Conservation (phyloP, 2,329 filamentous ascomycete genomes). For the Eurotiales sp. region DNA sequence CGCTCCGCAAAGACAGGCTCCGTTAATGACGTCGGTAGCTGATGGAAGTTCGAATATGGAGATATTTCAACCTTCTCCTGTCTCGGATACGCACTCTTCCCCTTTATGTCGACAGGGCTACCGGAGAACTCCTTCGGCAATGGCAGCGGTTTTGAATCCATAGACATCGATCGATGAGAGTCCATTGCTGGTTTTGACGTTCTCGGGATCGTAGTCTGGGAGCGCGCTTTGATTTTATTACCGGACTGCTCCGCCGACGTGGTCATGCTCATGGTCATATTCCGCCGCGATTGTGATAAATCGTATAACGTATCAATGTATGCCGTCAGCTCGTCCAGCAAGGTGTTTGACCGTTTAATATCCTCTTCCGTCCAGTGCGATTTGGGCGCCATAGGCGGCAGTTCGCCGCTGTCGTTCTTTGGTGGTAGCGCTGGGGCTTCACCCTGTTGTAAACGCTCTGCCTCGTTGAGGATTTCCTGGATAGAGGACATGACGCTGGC, state of each 20-base stretch:
- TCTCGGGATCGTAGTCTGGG: constrained; percentile 23
- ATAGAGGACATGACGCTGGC: constrained; percentile 63
- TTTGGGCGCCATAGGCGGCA: constrained; percentile 27
- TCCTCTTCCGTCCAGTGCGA: constrained; percentile 48
- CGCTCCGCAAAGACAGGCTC: constrained; percentile 18
- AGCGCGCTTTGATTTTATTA: constrained; percentile 24
- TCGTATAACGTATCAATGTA: constrained; percentile 64
- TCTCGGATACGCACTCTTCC: constrained; percentile 1
- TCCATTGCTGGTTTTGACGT: constrained; percentile 25
- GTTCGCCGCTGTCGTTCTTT: constrained; percentile 31
- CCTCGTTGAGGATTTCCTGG: constrained; percentile 59
- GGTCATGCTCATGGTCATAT: constrained; percentile 39
- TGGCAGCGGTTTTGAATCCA: constrained; percentile 29
- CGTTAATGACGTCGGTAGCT: constrained; percentile 2
- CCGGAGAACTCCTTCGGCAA: constrained; percentile 19
- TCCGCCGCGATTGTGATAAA: constrained; percentile 54
- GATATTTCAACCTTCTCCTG: constrained; percentile 11
- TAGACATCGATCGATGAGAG: constrained; percentile 21
- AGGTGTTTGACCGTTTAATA: constrained; percentile 53
- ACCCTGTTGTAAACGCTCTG: constrained; percentile 53
- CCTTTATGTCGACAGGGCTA: constrained; percentile 36
- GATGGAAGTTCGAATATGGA: constrained; percentile 11
- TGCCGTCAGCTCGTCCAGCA: constrained; percentile 58
- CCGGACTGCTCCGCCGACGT: constrained; percentile 24
- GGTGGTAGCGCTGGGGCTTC: constrained; percentile 36